A percentile compares a stretch with the other conserved stretches of the same genome.
Evolutionary conservation across 1,284 basidiomycete species (phyloP).

Genomic region (Limonomyces culmigenus): DNA sequence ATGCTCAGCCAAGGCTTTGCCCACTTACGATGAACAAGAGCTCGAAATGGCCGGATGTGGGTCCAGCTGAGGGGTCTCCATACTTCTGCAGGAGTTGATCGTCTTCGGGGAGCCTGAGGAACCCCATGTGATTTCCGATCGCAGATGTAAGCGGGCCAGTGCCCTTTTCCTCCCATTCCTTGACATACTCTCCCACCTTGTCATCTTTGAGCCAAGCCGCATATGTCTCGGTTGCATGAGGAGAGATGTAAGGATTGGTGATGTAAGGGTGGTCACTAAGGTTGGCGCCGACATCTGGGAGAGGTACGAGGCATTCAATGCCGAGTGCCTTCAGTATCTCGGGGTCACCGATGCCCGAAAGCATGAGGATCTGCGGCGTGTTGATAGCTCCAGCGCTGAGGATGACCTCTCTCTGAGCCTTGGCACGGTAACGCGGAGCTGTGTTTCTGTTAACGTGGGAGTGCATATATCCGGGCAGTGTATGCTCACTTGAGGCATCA

Average conservation of each 20-base stretch:
- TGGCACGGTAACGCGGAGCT: neutral
- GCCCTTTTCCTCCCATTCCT: slow-evolving; percentile 14
- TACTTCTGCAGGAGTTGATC: slow-evolving; percentile 6
- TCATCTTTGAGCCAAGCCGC: slow-evolving; percentile 11
- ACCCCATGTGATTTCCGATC: slow-evolving; percentile 9
- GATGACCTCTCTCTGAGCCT: slow-evolving; percentile 4
- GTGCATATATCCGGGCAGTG: neutral
- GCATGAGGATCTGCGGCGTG: neutral
- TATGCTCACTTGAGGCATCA: neutral
- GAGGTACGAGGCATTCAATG: slow-evolving; percentile 14
- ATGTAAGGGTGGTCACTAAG: slow-evolving; percentile 20
- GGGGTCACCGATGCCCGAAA: slow-evolving; percentile 22
- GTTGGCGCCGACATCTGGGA: slow-evolving; percentile 26
- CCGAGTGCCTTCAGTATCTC: slow-evolving; percentile 12
- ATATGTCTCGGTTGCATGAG: slow-evolving; percentile 14
- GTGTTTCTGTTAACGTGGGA: neutral
- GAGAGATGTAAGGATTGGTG: slow-evolving; percentile 12
- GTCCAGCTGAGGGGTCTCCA: slow-evolving; percentile 9
- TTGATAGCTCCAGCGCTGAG: slow-evolving; percentile 3
- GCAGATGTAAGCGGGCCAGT: slow-evolving; percentile 7
- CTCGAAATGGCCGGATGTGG: slow-evolving; percentile 8
- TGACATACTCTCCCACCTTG: slow-evolving; percentile 7
- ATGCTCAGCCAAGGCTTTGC: neutral
- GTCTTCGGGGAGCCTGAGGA: slow-evolving; percentile 7
- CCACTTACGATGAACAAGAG: slow-evolving; percentile 5